Conservation (phyloP, 106 monocot genomes). For the Ottelia alismoides region DNA sequence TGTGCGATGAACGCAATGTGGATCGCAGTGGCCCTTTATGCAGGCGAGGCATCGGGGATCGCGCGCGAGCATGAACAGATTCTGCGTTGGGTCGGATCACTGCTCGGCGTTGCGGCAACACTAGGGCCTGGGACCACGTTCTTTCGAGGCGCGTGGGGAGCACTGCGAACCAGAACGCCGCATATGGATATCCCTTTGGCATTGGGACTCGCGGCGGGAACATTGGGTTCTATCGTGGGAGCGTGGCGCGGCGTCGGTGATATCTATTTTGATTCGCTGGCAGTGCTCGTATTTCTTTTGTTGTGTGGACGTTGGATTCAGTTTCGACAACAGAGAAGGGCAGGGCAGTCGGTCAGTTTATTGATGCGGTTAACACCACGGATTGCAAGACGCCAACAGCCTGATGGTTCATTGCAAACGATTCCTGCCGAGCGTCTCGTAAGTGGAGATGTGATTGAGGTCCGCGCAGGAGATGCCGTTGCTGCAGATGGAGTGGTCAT, state of each 20-base stretch:
- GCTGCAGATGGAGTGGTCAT: background rate
- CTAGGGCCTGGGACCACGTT: background rate
- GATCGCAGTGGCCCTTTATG: background rate
- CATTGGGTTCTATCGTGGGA: background rate
- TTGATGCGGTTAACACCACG: background rate
- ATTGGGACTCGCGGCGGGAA: background rate
- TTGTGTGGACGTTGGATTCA: background rate
- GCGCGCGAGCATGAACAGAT: background rate
- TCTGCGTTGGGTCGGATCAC: background rate
- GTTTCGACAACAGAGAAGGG: background rate
- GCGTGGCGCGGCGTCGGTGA: background rate
- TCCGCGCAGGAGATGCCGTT: background rate
- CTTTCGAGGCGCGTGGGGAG: background rate
- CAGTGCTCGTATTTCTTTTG: background rate
- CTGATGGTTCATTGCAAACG: background rate
- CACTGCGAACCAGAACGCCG: background rate
- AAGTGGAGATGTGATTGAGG: background rate
- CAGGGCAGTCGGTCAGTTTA: background rate
- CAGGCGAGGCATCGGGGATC: background rate
- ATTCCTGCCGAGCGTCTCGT: background rate
- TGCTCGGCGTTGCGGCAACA: background rate
- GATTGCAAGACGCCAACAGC: background rate
- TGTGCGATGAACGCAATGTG: background rate
- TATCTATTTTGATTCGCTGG: background rate
- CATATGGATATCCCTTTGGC: background rate